These are phyloP conservation scores for Carex cristatella DNA, from an alignment of 176 grass and related monocot genomes.

Conservation along the genomic window DNA sequence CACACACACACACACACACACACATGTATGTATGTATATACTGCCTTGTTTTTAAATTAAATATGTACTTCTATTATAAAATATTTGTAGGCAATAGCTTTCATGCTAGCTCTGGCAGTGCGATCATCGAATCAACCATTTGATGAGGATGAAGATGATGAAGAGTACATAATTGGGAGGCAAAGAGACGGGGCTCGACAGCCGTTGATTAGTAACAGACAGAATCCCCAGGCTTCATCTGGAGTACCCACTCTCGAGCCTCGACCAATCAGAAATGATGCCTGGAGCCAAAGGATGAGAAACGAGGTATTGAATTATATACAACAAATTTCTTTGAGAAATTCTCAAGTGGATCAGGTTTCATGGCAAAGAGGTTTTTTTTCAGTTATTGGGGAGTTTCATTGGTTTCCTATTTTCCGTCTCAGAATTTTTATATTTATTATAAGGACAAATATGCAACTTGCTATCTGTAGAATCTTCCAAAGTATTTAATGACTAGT, in stretches of 20 bases:
- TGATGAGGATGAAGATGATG: conserved; percentile 66
- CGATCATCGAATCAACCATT: conserved; percentile 44
- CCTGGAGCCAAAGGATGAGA: conserved; percentile 92
- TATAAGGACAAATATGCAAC: not conserved
- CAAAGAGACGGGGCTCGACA: conserved; percentile 38
- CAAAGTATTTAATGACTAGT: not conserved
- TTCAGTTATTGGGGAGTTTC: not conserved
- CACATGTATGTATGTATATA: not conserved
- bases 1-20: too few relatives aligned
- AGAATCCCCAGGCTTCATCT: conserved; percentile 35
- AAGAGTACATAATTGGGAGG: conserved; percentile 47
- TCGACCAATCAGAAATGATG: conserved; percentile 75
- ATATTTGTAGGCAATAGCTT: conserved; percentile 57
- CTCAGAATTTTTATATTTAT: not conserved
- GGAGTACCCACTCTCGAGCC: conserved; percentile 65
- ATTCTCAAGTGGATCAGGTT: not conserved
- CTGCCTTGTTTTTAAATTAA: not conserved
- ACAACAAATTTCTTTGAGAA: not conserved
- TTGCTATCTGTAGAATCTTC: not conserved
- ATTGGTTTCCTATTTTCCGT: not conserved
- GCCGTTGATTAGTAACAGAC: conserved; percentile 56
- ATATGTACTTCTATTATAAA: not conserved
- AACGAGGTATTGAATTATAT: conserved; percentile 43
- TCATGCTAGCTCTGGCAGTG: conserved; percentile 72
- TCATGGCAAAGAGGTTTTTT: not conserved